These are phyloP conservation scores for Tylopilus plumbeoviolaceoides DNA, from an alignment of 768 basidiomycete species.

Conservation along the genomic window DNA sequence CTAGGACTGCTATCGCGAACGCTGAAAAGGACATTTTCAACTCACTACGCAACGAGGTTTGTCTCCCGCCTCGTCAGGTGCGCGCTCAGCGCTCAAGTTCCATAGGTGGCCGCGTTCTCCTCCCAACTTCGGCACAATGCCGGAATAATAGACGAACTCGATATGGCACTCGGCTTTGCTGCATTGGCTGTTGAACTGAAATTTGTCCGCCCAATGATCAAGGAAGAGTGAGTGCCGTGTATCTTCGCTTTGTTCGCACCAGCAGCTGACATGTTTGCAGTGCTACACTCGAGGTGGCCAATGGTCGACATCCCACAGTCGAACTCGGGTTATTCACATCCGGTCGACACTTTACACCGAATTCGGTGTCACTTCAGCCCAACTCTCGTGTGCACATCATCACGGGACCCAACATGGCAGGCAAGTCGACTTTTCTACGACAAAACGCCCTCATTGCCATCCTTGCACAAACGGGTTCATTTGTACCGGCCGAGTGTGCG, in stretches of 20 bases:
- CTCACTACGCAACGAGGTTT: constrained; percentile 61
- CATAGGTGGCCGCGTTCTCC: constrained; percentile 60
- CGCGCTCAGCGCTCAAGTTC: background rate
- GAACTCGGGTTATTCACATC: constrained; percentile 77
- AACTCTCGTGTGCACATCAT: constrained; percentile 72
- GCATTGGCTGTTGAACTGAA: constrained; percentile 73
- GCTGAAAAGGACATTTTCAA: constrained; percentile 77
- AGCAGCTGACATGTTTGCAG: constrained; percentile 28
- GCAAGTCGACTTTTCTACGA: constrained; percentile 90
- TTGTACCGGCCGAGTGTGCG: constrained; percentile 85
- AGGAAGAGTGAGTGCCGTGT: constrained; percentile 53
- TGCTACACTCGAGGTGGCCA: constrained; percentile 57
- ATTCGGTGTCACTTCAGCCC: constrained; percentile 63
- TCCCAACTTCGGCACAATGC: constrained; percentile 66
- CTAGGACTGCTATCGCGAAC: constrained; percentile 43
- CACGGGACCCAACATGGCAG: constrained; percentile 95
- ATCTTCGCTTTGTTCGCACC: background rate
- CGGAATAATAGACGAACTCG: constrained; percentile 80
- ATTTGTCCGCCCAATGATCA: constrained; percentile 67
- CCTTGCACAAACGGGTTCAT: constrained; percentile 89
- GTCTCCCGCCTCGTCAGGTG: background rate
- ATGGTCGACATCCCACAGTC: constrained; percentile 91
- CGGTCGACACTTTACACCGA: constrained; percentile 80
- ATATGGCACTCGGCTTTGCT: constrained; percentile 80
- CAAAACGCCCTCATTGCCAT: constrained; percentile 88